phyloP scores from a whole-genome alignment of 2,329 filamentous ascomycete species.

The Colletotrichum paranaense region DNA sequence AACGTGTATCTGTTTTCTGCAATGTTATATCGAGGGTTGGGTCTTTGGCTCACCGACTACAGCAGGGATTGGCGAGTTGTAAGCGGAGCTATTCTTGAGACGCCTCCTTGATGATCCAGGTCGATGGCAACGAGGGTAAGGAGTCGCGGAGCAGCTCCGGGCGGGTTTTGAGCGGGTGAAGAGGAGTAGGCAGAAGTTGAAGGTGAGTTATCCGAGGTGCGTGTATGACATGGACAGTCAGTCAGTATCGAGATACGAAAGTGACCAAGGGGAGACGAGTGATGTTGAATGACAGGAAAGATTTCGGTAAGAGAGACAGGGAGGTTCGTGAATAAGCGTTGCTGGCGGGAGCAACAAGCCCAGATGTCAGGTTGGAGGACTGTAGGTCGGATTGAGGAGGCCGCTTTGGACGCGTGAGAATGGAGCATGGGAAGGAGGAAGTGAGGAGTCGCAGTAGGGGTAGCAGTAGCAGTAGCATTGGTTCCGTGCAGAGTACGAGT shows the following conservation, averaged over 20 bases:
- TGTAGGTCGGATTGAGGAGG: not conserved
- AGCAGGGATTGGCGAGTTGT: conserved; percentile 2
- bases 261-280: conserved; percentile 3
- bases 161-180: conserved; percentile 11
- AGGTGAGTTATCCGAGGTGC: not conserved
- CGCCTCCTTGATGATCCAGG: conserved; percentile 7
- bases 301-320: conserved; percentile 28
- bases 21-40: conserved; percentile 1
- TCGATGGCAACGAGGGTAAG: not conserved
- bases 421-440: not conserved
- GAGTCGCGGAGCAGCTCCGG: conserved; percentile 15
- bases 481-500: not conserved
- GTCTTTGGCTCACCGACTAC: conserved; percentile 10
- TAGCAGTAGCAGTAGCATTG: not conserved
- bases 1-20: not conserved
- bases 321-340: conserved; percentile 4
- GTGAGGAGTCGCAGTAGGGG: not conserved
- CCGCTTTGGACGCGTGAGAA: not conserved
- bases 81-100: conserved; percentile 15
- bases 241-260: conserved; percentile 6
- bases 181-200: not conserved
- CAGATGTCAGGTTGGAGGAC: not conserved
- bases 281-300: conserved; percentile 30
- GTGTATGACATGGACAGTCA: not conserved
- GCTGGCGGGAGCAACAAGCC: not conserved